Conservation (phyloP, 140 eudicot genomes). For the Anethum foeniculum region DNA sequence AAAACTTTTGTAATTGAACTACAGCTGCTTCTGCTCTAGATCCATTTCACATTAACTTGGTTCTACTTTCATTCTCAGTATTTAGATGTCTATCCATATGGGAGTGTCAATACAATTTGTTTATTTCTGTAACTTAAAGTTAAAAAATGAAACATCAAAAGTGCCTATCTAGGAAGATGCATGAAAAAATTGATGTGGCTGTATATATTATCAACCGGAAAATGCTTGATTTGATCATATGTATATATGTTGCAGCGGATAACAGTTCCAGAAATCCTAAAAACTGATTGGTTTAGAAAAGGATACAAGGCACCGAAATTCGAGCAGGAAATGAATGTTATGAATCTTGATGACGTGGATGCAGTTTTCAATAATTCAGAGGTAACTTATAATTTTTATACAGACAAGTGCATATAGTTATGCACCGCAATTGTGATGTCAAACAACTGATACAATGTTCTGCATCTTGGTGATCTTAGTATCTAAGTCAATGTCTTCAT, state of each 20-base stretch:
- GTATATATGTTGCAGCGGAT: slow-evolving; percentile 50
- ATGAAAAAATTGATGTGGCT: not conserved
- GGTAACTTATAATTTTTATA: slow-evolving; percentile 27
- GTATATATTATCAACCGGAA: not conserved
- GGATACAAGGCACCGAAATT: slow-evolving; percentile 75
- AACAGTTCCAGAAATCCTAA: slow-evolving; percentile 60
- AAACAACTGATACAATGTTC: not conserved
- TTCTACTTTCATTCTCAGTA: not conserved
- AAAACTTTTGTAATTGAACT: slow-evolving; percentile 3
- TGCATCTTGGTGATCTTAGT: not conserved
- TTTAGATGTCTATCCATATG: not conserved
- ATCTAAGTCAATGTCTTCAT: not conserved
- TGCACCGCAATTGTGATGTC: not conserved
- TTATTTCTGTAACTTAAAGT: not conserved
- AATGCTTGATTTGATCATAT: not conserved
- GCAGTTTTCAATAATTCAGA: slow-evolving; percentile 71
- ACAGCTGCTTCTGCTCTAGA: not conserved
- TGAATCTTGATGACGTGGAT: slow-evolving; percentile 81
- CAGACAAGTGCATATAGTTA: not conserved
- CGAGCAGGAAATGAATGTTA: slow-evolving; percentile 64
- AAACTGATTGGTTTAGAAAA: slow-evolving; percentile 77
- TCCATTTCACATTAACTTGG: not conserved
- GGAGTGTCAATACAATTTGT: not conserved
- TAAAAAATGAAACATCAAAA: not conserved
- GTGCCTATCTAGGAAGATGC: not conserved